Evolutionary conservation across 495 filamentous ascomycete genomes (phyloP).

Genomic region (Astrocystis sublimbata): DNA sequence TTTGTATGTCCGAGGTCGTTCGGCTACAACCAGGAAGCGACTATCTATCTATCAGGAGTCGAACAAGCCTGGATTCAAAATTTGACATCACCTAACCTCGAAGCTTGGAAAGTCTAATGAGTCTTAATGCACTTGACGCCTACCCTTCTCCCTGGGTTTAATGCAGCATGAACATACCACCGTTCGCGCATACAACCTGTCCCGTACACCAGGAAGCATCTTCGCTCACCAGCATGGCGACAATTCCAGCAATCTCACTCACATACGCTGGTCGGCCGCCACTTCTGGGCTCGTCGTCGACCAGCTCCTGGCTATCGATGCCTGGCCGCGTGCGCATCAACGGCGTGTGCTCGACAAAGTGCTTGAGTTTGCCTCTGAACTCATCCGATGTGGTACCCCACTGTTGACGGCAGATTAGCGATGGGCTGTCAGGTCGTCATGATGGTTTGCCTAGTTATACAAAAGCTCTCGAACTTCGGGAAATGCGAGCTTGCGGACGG

Average conservation of each 20-base stretch:
- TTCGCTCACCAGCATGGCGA: slow-evolving; percentile 76
- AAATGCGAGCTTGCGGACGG: no score
- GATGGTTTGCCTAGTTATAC: no score
- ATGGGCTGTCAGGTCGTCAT: not conserved
- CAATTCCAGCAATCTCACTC: slow-evolving; percentile 77
- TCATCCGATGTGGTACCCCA: slow-evolving; percentile 39
- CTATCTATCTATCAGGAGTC: no score
- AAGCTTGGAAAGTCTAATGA: no score
- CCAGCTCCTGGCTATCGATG: slow-evolving; percentile 62
- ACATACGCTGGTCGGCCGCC: slow-evolving; percentile 73
- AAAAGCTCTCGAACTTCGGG: no score
- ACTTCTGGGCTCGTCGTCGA: slow-evolving; percentile 51
- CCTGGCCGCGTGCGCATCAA: slow-evolving; percentile 54
- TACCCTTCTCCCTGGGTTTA: slow-evolving; percentile 24
- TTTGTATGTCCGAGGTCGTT: not conserved
- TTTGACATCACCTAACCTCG: no score
- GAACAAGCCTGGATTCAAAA: no score
- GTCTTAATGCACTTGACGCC: not conserved
- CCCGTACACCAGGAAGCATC: slow-evolving; percentile 83
- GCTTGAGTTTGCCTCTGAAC: slow-evolving; percentile 44
- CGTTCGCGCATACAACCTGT: slow-evolving; percentile 84
- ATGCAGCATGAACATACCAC: slow-evolving; percentile 67
- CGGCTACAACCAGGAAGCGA: not conserved
- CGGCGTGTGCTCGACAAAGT: slow-evolving; percentile 69
- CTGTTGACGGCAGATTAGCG: not conserved